Evolutionary conservation across 192 early-diverging fungal genomes (phyloP), one percentile per base, ranked within the genome.

Genomic region (Dissophora globulifera): DNA sequence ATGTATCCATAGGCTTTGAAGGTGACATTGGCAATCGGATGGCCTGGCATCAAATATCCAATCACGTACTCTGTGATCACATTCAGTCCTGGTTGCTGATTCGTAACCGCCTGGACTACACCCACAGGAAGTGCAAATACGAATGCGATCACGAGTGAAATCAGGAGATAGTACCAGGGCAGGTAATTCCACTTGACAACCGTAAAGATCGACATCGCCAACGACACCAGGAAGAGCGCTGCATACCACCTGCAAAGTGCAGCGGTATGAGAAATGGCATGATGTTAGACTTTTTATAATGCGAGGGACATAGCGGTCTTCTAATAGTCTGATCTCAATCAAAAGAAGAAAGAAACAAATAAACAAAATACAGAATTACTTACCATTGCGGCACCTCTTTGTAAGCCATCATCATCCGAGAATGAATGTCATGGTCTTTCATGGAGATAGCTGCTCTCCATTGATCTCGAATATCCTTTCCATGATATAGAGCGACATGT

Each of bases 331-430:
- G n/a, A n/a, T n/a, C n/a, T n/a, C n/a, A n/a, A n/a, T n/a, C 8
- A 33, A 43, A 23, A n/a, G 17, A 26, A 47, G 45, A 5, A 47
- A 41, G n/a, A n/a, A 29, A n/a, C n/a, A n/a, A n/a, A n/a, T n/a
- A n/a, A n/a, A n/a, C n/a, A n/a, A n/a, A n/a, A n/a, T n/a, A n/a
- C n/a, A n/a, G n/a, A n/a, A n/a, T n/a, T n/a, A 2, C 41, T 67
- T 69, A 92, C 86, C 89, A 92, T 43, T 82, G 78, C 30, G 94
- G 93, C 4, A 93, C 91, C 42, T 93, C 90, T n/a, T 79, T 79
- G 74, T 93, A 94, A 4, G 68, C 78, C 43, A 81, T 78, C 91
- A 94, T 94, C 20, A 94, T 62, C 51, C 85, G 78, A 46, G 76
- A 82, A 79, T 93, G 92, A 10, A 91, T 84, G 66, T 93, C 92